Evolutionary conservation across 1,139 yeast species (phyloP).

Genomic region (Suhomyces panamericanus): DNA sequence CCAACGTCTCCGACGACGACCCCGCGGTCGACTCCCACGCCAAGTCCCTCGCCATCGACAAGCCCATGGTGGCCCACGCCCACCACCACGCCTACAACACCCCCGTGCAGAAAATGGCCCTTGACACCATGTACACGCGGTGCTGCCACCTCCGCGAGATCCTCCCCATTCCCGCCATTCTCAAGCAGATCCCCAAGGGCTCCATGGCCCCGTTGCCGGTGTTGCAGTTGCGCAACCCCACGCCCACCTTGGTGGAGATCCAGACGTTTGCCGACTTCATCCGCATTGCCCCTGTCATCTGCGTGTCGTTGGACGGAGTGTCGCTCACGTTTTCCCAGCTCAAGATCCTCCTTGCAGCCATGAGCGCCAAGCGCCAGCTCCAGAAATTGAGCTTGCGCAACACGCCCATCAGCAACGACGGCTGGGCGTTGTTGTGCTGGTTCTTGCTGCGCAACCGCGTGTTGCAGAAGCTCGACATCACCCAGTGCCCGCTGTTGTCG

Average conservation of each 20-base stretch:
- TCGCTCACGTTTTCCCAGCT: slow-evolving; percentile 63
- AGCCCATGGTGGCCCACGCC: slow-evolving; percentile 43
- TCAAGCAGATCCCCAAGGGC: slow-evolving; percentile 71
- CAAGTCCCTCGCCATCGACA: slow-evolving; percentile 44
- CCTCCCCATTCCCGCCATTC: slow-evolving; percentile 72
- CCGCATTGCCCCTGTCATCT: slow-evolving; percentile 69
- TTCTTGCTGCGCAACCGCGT: slow-evolving; percentile 62
- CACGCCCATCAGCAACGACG: slow-evolving; percentile 64
- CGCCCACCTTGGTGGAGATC: slow-evolving; percentile 72
- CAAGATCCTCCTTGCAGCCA: slow-evolving; percentile 58
- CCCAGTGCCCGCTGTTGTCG: slow-evolving; percentile 66
- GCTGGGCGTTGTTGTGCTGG: slow-evolving; percentile 73
- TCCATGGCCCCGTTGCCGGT: slow-evolving; percentile 67
- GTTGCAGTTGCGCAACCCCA: slow-evolving; percentile 66
- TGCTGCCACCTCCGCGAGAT: slow-evolving; percentile 77
- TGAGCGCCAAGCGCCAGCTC: slow-evolving; percentile 58
- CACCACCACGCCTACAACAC: slow-evolving; percentile 27
- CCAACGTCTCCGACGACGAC: slow-evolving; percentile 33
- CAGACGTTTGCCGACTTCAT: slow-evolving; percentile 74
- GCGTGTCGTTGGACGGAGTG: slow-evolving; percentile 72
- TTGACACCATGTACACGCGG: slow-evolving; percentile 69
- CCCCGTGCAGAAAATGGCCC: slow-evolving; percentile 48
- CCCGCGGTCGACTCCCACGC: slow-evolving; percentile 46
- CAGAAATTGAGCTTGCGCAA: slow-evolving; percentile 71
- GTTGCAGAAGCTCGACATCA: slow-evolving; percentile 58